phyloP scores from a whole-genome alignment of 108 stramenopile species.

The Cylindrotheca fusiformis region DNA sequence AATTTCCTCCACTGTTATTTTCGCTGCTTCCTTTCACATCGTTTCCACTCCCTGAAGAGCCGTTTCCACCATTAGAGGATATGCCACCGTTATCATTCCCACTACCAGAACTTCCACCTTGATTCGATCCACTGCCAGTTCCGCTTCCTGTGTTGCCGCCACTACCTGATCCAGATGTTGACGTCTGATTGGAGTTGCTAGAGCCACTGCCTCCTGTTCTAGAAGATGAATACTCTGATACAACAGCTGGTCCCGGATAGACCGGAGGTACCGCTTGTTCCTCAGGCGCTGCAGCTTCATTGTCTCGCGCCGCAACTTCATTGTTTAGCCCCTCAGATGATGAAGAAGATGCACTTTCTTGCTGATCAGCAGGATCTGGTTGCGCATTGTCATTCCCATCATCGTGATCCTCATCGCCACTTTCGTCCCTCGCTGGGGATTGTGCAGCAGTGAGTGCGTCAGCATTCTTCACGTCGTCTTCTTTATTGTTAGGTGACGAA shows the following conservation, averaged over 20 bases:
- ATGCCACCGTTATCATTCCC: slow-evolving; percentile 38
- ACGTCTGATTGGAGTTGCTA: slow-evolving; percentile 20
- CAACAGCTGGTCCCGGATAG: slow-evolving; percentile 13
- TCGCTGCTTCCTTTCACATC: slow-evolving; percentile 38
- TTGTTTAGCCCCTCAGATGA: slow-evolving; percentile 7
- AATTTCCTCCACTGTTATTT: slow-evolving; percentile 23
- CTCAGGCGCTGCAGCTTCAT: slow-evolving; percentile 2
- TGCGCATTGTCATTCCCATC: neutral
- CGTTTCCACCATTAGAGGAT: slow-evolving; percentile 26
- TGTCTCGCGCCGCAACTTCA: neutral
- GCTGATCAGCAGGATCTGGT: neutral
- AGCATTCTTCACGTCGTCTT: too few relatives aligned
- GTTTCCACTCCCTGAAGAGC: slow-evolving; percentile 37
- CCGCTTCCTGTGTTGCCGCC: slow-evolving; percentile 42
- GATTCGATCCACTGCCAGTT: slow-evolving; percentile 35
- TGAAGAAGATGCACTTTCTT: slow-evolving; percentile 11
- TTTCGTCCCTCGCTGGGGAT: slow-evolving; percentile 10
- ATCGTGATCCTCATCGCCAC: slow-evolving; percentile 3
- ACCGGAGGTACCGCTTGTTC: neutral
- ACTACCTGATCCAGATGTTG: slow-evolving; percentile 39
- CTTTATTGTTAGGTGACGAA: too few relatives aligned
- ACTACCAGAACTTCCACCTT: slow-evolving; percentile 42
- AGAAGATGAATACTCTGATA: slow-evolving; percentile 34
- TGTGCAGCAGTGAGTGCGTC: slow-evolving; percentile 4
- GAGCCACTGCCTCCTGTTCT: slow-evolving; percentile 19